Percentiles rank a stretch among this genome's conserved stretches.
Conservation (phyloP, 1,284 basidiomycete genomes). For the Pascua sp. region DNA sequence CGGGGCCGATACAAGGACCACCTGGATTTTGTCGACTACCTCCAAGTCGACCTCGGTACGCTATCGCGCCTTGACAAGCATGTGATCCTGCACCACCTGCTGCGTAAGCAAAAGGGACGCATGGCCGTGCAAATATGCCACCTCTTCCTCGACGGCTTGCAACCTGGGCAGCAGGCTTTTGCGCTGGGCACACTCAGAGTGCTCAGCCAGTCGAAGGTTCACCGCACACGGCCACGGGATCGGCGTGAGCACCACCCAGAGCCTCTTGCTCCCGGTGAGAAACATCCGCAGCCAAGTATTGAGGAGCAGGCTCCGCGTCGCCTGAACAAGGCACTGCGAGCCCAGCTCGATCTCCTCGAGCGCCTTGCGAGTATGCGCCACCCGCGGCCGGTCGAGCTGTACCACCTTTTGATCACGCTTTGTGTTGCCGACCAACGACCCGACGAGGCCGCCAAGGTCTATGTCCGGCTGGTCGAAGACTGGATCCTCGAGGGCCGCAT, state of each 20-base stretch:
- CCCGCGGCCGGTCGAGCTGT: conserved; percentile 29
- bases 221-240: not conserved
- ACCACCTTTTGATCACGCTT: conserved; percentile 27
- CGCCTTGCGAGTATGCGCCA: conserved; percentile 31
- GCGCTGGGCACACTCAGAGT: no score
- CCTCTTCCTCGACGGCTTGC: no score
- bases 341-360: conserved; percentile 25
- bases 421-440: conserved; percentile 28
- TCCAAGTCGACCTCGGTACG: not conserved
- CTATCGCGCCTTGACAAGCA: conserved; percentile 28
- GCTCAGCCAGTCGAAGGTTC: no score
- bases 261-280: no score
- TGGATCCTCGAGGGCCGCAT: conserved; percentile 49
- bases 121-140: no score
- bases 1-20: no score
- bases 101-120: conserved; percentile 9
- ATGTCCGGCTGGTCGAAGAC: conserved; percentile 47
- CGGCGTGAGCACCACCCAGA: conserved; percentile 1
- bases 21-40: not conserved
- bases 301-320: conserved; percentile 16
- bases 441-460: conserved; percentile 45
- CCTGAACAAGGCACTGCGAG: not conserved
- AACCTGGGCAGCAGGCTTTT: no score
- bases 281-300: conserved; percentile 14
- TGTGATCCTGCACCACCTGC: conserved; percentile 27